These are phyloP conservation scores for Aureobasidium sp. DNA, from an alignment of 2,329 filamentous ascomycete genomes.

Conservation along the genomic window DNA sequence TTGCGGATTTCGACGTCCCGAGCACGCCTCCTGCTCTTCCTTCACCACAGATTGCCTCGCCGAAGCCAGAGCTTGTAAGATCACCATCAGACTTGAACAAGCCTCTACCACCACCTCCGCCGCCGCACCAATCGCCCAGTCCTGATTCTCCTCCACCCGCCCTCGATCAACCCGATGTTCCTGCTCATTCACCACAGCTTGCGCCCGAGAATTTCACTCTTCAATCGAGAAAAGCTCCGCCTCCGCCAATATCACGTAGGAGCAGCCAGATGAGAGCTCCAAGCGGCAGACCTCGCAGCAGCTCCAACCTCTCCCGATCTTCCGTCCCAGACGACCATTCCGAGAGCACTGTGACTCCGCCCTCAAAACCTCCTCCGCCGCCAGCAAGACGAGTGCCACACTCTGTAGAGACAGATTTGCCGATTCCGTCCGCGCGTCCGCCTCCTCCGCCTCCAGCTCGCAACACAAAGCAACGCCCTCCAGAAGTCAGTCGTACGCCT, in stretches of 20 bases:
- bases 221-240: constrained; percentile 38
- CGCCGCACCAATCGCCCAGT: constrained; percentile 6
- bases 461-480: background rate
- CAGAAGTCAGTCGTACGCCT: constrained; percentile 8
- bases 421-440: background rate
- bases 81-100: constrained; percentile 52
- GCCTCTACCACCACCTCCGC: constrained; percentile 50
- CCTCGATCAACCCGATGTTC: constrained; percentile 11
- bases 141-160: background rate
- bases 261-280: constrained; percentile 39
- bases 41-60: constrained; percentile 21
- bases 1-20: constrained; percentile 29
- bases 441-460: constrained; percentile 14
- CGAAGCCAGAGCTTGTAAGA: constrained; percentile 28
- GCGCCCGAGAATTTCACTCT: constrained; percentile 16
- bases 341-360: background rate
- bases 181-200: constrained; percentile 18
- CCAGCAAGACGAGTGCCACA: constrained; percentile 1
- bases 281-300: constrained; percentile 22
- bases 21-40: constrained; percentile 19
- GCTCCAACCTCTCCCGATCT: constrained; percentile 23
- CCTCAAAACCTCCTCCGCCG: constrained; percentile 14
- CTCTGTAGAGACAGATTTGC: background rate
- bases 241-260: constrained; percentile 42
- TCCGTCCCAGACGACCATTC: constrained; percentile 8